phyloP scores from a whole-genome alignment of 345 rosid species.

The Aegle marmelos region DNA sequence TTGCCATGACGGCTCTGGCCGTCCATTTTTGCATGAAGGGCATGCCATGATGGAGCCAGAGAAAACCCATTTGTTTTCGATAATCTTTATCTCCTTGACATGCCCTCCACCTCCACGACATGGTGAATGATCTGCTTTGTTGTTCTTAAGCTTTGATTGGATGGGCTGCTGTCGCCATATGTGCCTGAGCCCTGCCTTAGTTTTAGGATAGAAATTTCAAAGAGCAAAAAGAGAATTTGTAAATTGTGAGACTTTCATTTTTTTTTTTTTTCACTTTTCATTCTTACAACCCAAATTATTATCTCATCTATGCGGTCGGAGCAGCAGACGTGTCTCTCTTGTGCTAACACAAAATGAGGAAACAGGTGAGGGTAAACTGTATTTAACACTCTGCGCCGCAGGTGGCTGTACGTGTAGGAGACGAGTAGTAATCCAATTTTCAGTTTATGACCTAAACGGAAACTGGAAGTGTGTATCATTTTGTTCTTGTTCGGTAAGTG shows the following conservation, averaged over 20 bases:
- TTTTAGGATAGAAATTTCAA: slow-evolving; percentile 38
- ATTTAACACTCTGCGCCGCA: neutral
- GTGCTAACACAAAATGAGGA: slow-evolving; percentile 25
- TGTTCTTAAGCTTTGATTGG: slow-evolving; percentile 18
- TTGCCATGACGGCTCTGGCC: neutral
- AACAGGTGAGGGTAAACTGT: slow-evolving; percentile 5
- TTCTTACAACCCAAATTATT: slow-evolving; percentile 22
- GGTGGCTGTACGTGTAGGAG: slow-evolving; percentile 16
- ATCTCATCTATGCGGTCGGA: slow-evolving; percentile 17
- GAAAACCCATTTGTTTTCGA: slow-evolving; percentile 18
- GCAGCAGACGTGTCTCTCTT: slow-evolving; percentile 8
- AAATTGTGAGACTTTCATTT: slow-evolving; percentile 38
- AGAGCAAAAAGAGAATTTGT: slow-evolving; percentile 40
- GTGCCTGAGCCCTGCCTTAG: slow-evolving; percentile 11
- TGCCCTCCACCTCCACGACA: neutral
- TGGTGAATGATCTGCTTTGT: slow-evolving; percentile 11
- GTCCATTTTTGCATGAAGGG: slow-evolving; percentile 5
- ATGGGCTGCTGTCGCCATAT: neutral
- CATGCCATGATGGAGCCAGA: slow-evolving; percentile 7
- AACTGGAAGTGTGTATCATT: neutral
- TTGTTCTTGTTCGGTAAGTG: neutral
- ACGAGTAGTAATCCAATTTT: slow-evolving; percentile 2
- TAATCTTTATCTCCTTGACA: neutral
- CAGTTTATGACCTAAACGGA: neutral
- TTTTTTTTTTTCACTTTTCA: slow-evolving; percentile 12